Percentiles rank a stretch among this genome's conserved stretches.
Evolutionary conservation across 129 eudicot species (phyloP).

Genomic region (Solidago caesia): DNA sequence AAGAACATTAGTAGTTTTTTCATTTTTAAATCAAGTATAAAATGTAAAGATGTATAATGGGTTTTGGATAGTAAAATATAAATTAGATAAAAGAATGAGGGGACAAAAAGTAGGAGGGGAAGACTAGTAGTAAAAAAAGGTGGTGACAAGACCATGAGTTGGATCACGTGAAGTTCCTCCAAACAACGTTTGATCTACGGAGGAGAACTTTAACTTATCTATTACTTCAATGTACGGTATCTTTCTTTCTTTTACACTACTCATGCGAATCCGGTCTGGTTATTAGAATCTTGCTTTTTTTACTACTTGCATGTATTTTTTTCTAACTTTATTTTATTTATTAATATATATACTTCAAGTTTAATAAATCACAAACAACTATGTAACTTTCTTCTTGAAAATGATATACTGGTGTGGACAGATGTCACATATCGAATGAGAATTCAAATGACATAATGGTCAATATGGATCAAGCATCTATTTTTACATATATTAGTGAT

Average conservation of each 20-base stretch:
- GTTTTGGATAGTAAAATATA: too few relatives aligned
- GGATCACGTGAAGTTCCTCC: slow-evolving; percentile 54
- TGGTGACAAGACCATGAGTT: slow-evolving; percentile 47
- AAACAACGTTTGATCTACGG: slow-evolving; percentile 60
- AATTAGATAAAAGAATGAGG: neutral
- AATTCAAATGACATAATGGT: too few relatives aligned
- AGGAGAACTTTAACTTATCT: slow-evolving; percentile 27
- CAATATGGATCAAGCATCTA: too few relatives aligned
- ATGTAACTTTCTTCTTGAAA: neutral
- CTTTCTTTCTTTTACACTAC: slow-evolving; percentile 24
- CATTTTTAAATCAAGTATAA: too few relatives aligned
- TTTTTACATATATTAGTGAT: too few relatives aligned
- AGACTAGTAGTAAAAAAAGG: slow-evolving; percentile 12
- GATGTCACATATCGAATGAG: too few relatives aligned
- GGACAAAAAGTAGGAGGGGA: slow-evolving; percentile 18
- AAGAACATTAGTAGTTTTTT: too few relatives aligned
- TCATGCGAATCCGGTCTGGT: slow-evolving; percentile 11
- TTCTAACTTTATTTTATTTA: too few relatives aligned
- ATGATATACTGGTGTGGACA: too few relatives aligned
- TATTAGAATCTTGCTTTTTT: neutral
- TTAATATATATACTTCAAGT: neutral
- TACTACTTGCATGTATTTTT: too few relatives aligned
- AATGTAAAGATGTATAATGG: too few relatives aligned
- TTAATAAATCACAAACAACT: neutral
- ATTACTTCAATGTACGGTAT: slow-evolving; percentile 21